Percentiles rank a stretch among this genome's conserved stretches.
These are phyloP conservation scores for Podila minutissima DNA, from an alignment of 192 early-diverging fungal species.

Conservation along the genomic window DNA sequence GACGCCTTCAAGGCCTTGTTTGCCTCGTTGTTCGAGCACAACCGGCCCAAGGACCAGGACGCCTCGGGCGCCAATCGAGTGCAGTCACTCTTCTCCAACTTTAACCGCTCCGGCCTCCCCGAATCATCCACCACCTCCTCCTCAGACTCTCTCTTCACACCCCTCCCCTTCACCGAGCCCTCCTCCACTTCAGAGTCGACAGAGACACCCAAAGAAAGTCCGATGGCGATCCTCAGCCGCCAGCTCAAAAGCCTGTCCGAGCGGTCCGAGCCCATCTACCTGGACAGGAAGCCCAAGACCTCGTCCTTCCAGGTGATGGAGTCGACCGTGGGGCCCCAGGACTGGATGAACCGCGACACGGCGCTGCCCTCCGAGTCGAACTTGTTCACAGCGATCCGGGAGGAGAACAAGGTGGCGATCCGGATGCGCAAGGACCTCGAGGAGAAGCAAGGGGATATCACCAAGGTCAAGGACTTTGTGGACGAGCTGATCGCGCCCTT, in stretches of 20 bases:
- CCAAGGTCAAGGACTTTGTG: conserved; percentile 40
- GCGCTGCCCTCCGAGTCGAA: conserved; percentile 19
- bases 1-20: conserved; percentile 45
- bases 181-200: neutral
- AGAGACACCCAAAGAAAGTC: conserved; percentile 8
- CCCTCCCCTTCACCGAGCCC: neutral
- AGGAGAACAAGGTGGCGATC: conserved; percentile 47
- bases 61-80: conserved; percentile 5
- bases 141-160: conserved; percentile 1
- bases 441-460: conserved; percentile 18
- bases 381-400: conserved; percentile 29
- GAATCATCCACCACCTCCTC: neutral
- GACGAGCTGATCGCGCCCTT: conserved; percentile 32
- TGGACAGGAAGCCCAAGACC: conserved; percentile 35
- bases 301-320: conserved; percentile 34
- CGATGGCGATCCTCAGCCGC: conserved; percentile 38
- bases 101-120: conserved; percentile 20
- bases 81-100: conserved; percentile 49
- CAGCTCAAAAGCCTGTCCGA: conserved; percentile 36
- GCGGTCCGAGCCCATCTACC: conserved; percentile 39
- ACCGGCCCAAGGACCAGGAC: conserved; percentile 8
- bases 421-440: conserved; percentile 44
- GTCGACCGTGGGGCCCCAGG: conserved; percentile 29
- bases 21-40: conserved; percentile 44
- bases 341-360: conserved; percentile 29